Base-by-base conservation (phyloP, 2,329 filamentous ascomycete species). In the Arthrobotrys megalospora region DNA sequence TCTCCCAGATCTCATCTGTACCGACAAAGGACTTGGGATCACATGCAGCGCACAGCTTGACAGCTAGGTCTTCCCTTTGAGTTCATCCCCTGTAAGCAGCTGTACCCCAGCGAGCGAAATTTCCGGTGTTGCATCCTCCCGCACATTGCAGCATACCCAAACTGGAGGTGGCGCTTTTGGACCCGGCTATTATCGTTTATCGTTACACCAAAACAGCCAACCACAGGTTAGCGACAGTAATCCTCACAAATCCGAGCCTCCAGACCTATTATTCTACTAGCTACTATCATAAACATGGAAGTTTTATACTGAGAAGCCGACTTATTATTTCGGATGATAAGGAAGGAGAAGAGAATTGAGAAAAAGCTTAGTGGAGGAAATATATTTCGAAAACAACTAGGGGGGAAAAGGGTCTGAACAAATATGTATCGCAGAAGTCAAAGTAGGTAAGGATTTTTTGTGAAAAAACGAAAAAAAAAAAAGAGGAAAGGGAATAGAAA, bases 41-140 rank as follows among this genome's bases (percentile, higher is more conserved):
- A 60, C 55, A 60, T 60, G 55, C 36, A 43, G 7, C 12, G 16
- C 21, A 43, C 16, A 32, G 48, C 48, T 60, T 36, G 16, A 60
- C 11, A 43, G 16, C 55, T 21, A 43, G 53, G 7, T 8, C 8
- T 38, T 55, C 53, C 53, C 36, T 60, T 19, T 14, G 14, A 43
- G 34, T 43, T 41, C 19, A 60, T 43, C 55, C 55, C 55, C 55
- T 60, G 55, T n/a, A 41, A 60, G 3, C 32, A 38, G 45, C 41
- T 52, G 52, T 28, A 60, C 43, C 70, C 50, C 36, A 45, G 69
- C 34, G 34, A 47, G 55, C 71, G 65, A 70, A 77, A 66, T 77
- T 64, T 77, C 72, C 72, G 72, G 72, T 50, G 72, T 77, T 77
- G 72, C 72, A 77, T 55, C 72, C 72, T 67, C 72, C 72, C 72